phyloP scores from a whole-genome alignment of 2,329 filamentous ascomycete species.

The Colletotrichum sp. region DNA sequence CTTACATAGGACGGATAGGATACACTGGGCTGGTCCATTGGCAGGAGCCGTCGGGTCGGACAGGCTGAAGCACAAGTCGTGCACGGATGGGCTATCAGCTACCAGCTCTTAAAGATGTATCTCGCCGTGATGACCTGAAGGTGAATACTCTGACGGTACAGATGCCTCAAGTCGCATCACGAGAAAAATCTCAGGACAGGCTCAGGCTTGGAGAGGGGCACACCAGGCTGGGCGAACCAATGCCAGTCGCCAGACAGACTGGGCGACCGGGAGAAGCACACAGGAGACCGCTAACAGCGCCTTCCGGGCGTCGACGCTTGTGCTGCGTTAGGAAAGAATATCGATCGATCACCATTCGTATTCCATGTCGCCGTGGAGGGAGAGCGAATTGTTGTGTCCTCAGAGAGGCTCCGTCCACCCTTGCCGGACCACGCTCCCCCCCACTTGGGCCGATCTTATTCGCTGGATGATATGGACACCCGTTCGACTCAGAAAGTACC shows the following conservation, averaged over 20 bases:
- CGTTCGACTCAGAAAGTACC: constrained; percentile 11
- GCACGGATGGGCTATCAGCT: not conserved
- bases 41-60: not conserved
- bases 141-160: not conserved
- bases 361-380: not conserved
- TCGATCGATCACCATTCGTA: constrained; percentile 21
- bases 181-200: not conserved
- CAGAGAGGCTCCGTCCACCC: not conserved
- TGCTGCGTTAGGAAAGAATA: constrained; percentile 16
- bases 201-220: constrained; percentile 7
- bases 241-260: not conserved
- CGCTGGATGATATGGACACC: not conserved
- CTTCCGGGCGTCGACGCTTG: constrained; percentile 17
- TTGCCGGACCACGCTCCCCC: not conserved
- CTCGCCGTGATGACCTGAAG: not conserved
- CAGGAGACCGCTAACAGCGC: not conserved
- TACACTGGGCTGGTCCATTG: not conserved
- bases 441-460: not conserved
- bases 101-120: not conserved
- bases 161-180: not conserved
- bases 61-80: not conserved
- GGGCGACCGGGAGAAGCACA: not conserved
- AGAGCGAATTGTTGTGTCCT: constrained; percentile 4
- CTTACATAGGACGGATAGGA: not conserved
- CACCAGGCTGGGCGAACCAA: not conserved